These are phyloP conservation scores for Xanthoconium stramineum DNA, from an alignment of 768 basidiomycete genomes.

Conservation along the genomic window DNA sequence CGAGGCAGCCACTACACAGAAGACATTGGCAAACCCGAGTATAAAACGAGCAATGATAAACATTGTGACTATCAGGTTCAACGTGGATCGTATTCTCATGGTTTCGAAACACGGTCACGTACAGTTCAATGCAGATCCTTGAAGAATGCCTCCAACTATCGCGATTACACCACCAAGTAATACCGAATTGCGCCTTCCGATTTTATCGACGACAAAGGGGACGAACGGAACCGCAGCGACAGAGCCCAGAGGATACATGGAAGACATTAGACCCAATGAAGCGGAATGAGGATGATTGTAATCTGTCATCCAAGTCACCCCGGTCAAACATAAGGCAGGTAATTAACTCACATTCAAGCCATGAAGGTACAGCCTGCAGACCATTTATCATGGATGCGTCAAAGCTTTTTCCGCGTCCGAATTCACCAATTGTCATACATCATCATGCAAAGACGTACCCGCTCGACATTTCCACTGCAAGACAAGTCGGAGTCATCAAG, in stretches of 20 bases:
- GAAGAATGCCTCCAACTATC: not conserved
- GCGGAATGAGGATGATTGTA: no score
- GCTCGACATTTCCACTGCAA: not conserved
- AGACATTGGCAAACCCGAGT: not conserved
- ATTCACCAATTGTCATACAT: not conserved
- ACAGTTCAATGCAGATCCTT: not conserved
- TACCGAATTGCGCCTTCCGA: conserved; percentile 14
- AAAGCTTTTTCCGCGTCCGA: conserved; percentile 6
- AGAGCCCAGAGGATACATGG: conserved; percentile 59
- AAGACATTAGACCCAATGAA: no score
- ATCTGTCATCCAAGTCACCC: not conserved
- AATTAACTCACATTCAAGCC: conserved; percentile 29
- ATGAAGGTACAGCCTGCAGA: conserved; percentile 55
- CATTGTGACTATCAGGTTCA: not conserved
- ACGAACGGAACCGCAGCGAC: conserved; percentile 5
- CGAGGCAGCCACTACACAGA: conserved; percentile 16
- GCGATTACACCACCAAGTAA: conserved; percentile 7
- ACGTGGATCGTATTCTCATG: not conserved
- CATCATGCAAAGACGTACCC: conserved; percentile 2
- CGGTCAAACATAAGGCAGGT: conserved; percentile 36
- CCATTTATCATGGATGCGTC: conserved; percentile 61
- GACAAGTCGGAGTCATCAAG: no score
- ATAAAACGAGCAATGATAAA: no score
- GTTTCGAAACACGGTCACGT: not conserved
- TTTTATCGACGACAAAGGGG: not conserved